Base-by-base conservation (phyloP, 768 basidiomycete species). In the Pleurotus tuoliensis region DNA sequence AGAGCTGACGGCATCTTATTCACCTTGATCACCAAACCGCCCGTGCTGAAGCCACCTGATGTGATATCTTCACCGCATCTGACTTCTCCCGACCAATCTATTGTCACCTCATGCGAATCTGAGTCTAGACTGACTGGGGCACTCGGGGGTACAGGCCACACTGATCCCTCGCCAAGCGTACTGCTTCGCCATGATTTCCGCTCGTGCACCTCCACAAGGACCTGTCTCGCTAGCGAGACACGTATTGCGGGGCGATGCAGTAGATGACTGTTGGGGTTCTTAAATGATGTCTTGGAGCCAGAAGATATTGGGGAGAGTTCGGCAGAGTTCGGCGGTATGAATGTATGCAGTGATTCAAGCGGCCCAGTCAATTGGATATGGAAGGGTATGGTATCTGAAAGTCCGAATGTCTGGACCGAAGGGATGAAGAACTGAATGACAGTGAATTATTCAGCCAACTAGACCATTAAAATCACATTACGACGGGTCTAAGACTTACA, bases 11-110 rank as follows among this genome's bases (percentile, higher is more conserved):
- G 6, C n/a, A 44, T 38, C 11, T 20, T 12, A 64, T 71, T 61
- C 56, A 76, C 79, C 66, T 76, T 75, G 47, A 79, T 72, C 13
- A 68, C 61, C 5, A 84, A 66, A 41, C 74, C 72, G 11, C 66
- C 74, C 0, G 77, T 73, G 39, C 53, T 62, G 67, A 87, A 87
- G 7, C 79, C 70, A 27, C 79, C 78, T 38, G 71, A 70, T 0
- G 66, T 68, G 40, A 78, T 66, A 43, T 76, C 70, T 16, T 71
- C 63, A 12, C 65, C 60, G 46, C 73, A 70, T 25, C 63, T 64
- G 16, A 86, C 58, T 55, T 80, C 76, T 9, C 86, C 87, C 59
- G 81, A 82, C 79, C 84, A 89, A 60, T 87, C 84, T 1, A 87
- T 68, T 1, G 38, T 53, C 16, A 53, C 51, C 15, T 53, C 51